Conservation (phyloP, 352 stramenopile species). For the Phytophthora rubi region DNA sequence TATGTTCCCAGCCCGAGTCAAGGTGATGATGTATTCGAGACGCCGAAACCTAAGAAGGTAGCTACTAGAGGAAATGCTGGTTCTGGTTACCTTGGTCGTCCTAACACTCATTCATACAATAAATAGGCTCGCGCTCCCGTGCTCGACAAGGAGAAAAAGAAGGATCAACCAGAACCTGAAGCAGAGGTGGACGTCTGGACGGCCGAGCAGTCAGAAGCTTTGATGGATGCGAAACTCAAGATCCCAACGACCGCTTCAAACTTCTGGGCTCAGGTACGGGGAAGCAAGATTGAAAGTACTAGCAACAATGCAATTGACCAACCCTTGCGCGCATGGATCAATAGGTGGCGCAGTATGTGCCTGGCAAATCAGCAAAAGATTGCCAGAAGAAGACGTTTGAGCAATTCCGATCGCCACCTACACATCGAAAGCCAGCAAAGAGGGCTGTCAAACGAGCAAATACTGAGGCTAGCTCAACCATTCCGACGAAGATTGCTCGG, state of each 20-base stretch:
- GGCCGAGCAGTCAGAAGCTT: conserved; percentile 50
- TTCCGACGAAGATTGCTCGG: conserved; percentile 64
- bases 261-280: conserved; percentile 65
- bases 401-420: conserved; percentile 54
- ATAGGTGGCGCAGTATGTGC: conserved; percentile 52
- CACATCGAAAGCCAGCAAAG: conserved; percentile 35
- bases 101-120: neutral
- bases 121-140: conserved; percentile 3
- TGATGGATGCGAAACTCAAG: conserved; percentile 61
- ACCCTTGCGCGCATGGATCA: neutral
- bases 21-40: conserved; percentile 20
- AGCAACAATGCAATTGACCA: no score
- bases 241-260: conserved; percentile 69
- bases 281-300: no score
- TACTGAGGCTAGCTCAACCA: conserved; percentile 10
- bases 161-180: conserved; percentile 31
- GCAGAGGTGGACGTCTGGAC: conserved; percentile 52
- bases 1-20: conserved; percentile 1
- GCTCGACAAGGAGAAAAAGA: conserved; percentile 25
- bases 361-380: conserved; percentile 63
- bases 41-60: conserved; percentile 30
- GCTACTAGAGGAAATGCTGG: no score
- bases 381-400: conserved; percentile 72
- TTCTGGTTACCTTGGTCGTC: no score
- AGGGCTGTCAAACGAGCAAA: conserved; percentile 36